Percentiles rank a stretch among this genome's conserved stretches.
Evolutionary conservation across 2,329 filamentous ascomycete genomes (phyloP).

Genomic region (Colletotrichum sp.): DNA sequence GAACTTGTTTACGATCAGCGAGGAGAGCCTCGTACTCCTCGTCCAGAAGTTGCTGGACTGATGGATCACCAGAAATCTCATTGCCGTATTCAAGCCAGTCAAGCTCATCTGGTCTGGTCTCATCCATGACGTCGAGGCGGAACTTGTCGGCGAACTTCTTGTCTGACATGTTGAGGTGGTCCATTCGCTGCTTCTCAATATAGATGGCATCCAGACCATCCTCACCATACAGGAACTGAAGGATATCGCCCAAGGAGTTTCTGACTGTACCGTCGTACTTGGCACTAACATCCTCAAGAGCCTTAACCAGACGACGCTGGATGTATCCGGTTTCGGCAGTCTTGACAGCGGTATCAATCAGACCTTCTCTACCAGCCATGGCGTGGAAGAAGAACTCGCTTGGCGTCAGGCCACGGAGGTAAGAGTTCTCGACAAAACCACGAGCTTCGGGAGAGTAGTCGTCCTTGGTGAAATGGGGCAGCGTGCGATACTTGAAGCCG

Average conservation of each 20-base stretch:
- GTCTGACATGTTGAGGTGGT: slow-evolving; percentile 82
- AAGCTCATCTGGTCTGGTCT: slow-evolving; percentile 54
- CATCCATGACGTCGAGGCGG: slow-evolving; percentile 85
- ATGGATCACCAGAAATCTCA: slow-evolving; percentile 85
- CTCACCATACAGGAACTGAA: slow-evolving; percentile 97
- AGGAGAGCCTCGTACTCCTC: slow-evolving; percentile 82
- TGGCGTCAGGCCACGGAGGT: slow-evolving; percentile 92
- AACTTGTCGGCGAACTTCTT: slow-evolving; percentile 80
- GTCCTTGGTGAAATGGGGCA: slow-evolving; percentile 98
- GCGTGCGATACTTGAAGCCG: slow-evolving; percentile 96
- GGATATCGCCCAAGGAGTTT: slow-evolving; percentile 94
- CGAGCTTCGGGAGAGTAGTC: slow-evolving; percentile 97
- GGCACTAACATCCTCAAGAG: slow-evolving; percentile 94
- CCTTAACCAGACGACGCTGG: slow-evolving; percentile 96
- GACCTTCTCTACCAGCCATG: slow-evolving; percentile 99
- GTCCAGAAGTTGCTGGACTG: slow-evolving; percentile 85
- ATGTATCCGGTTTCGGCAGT: slow-evolving; percentile 99
- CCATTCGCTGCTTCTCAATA: slow-evolving; percentile 92
- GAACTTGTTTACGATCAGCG: slow-evolving; percentile 76
- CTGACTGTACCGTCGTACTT: slow-evolving; percentile 97
- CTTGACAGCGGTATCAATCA: slow-evolving; percentile 99
- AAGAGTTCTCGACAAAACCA: slow-evolving; percentile 98
- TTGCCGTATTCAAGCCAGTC: slow-evolving; percentile 85
- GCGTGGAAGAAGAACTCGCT: slow-evolving; percentile 99
- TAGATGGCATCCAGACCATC: slow-evolving; percentile 92